Evolutionary conservation across 1,139 yeast species (phyloP).

Genomic region (Kodamaea ohmeri): DNA sequence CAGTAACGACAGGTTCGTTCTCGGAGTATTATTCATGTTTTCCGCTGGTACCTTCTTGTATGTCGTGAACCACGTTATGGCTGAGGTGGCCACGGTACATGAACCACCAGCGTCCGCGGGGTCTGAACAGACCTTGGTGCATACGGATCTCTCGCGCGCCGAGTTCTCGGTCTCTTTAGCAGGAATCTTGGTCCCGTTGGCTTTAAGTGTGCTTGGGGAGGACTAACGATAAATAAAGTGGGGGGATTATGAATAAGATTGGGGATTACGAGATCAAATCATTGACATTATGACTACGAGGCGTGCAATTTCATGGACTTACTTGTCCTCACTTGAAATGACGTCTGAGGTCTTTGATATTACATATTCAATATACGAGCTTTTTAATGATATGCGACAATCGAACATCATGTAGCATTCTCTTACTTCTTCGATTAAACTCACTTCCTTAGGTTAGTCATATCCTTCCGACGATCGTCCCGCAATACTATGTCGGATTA

Average conservation of each 20-base stretch:
- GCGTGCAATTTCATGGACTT: too few species aligned
- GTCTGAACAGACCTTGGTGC: conserved; percentile 7
- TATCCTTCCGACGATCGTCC: too few species aligned
- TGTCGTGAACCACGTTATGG: conserved; percentile 65
- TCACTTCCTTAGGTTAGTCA: too few species aligned
- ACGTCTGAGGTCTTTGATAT: too few species aligned
- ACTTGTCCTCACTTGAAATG: too few species aligned
- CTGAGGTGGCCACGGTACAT: conserved; percentile 24
- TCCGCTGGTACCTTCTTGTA: conserved; percentile 74
- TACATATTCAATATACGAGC: too few species aligned
- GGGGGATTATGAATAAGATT: not conserved
- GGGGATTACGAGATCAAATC: too few species aligned
- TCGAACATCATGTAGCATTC: too few species aligned
- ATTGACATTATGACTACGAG: too few species aligned
- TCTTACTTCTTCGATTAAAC: too few species aligned
- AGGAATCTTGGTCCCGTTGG: conserved; percentile 23
- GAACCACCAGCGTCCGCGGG: conserved; percentile 10
- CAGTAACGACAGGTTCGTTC: conserved; percentile 33
- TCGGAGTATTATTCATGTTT: conserved; percentile 55
- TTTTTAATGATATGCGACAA: too few species aligned
- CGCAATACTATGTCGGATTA: too few species aligned
- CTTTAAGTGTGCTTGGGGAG: conserved; percentile 16
- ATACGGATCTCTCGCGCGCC: conserved; percentile 11
- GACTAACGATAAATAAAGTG: not conserved
- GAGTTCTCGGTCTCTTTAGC: conserved; percentile 17